Evolutionary conservation across 805 yeast genomes (phyloP).

Genomic region (Metschnikowia borealis): DNA sequence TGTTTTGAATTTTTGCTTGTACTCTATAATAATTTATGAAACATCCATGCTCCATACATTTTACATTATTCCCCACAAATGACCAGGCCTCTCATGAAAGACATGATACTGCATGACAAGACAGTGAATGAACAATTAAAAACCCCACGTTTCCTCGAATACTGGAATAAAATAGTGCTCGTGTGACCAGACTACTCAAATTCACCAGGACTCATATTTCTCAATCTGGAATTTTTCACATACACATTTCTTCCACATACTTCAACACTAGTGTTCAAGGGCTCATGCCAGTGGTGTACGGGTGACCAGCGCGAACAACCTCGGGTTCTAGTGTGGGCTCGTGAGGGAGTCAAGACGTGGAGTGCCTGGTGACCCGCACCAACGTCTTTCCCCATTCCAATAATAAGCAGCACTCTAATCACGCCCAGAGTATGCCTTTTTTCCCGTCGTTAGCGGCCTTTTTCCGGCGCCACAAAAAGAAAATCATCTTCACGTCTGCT

Average conservation of each 20-base stretch:
- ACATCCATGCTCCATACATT: no score
- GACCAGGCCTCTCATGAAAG: no score
- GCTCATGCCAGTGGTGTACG: conserved; percentile 1
- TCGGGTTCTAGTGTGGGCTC: background rate
- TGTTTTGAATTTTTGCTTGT: no score
- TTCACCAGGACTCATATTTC: background rate
- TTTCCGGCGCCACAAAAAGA: conserved; percentile 38
- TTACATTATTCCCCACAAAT: no score
- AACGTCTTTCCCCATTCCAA: background rate
- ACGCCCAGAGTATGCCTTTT: conserved; percentile 29
- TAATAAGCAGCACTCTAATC: background rate
- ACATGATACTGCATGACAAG: no score
- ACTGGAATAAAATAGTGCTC: background rate
- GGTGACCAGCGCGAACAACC: conserved; percentile 3
- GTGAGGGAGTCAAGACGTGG: conserved; percentile 2
- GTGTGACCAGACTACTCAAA: background rate
- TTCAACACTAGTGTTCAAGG: background rate
- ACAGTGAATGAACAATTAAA: no score
- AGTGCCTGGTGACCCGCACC: conserved; percentile 2
- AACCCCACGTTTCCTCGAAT: no score
- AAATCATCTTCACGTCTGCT: conserved; percentile 31
- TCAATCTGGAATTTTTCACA: background rate
- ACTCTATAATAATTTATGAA: no score
- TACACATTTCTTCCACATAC: no score
- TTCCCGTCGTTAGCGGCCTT: conserved; percentile 39